Conservation (phyloP, 73 alveolate species). For the Paramecium biaurelia region DNA sequence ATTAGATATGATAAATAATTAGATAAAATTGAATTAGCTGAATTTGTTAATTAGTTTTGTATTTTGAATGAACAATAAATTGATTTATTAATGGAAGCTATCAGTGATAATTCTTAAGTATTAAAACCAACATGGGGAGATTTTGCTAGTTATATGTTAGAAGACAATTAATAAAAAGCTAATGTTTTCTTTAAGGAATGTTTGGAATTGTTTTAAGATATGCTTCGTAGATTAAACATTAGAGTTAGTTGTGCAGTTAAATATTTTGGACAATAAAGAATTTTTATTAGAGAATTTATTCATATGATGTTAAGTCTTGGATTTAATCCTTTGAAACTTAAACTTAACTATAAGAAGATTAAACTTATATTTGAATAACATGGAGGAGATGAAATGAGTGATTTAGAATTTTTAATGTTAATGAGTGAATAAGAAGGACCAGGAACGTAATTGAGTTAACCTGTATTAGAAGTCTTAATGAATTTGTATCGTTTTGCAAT, state of each 20-base stretch:
- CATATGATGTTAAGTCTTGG: conserved; percentile 39
- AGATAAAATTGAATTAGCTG: conserved; percentile 22
- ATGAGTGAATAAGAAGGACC: conserved; percentile 30
- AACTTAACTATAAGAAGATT: background rate
- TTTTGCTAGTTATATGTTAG: conserved; percentile 33
- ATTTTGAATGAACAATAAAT: background rate
- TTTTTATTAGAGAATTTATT: background rate
- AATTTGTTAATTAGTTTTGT: background rate
- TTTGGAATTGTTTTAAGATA: background rate
- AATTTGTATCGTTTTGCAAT: background rate
- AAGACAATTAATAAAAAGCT: background rate
- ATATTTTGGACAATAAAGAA: background rate
- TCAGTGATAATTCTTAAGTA: background rate
- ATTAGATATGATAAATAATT: background rate
- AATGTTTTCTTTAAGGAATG: conserved; percentile 41
- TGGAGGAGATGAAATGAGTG: conserved; percentile 57
- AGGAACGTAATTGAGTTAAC: conserved; percentile 15
- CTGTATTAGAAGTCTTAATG: background rate
- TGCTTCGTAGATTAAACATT: background rate
- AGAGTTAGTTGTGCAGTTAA: background rate
- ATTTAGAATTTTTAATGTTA: conserved; percentile 33
- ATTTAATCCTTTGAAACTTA: background rate
- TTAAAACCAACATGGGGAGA: conserved; percentile 46
- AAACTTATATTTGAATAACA: background rate
- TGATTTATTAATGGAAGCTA: conserved; percentile 38